Evolutionary conservation across 805 yeast species (phyloP), one percentile per base, ranked within the genome.

Genomic region (Candida insectorum): DNA sequence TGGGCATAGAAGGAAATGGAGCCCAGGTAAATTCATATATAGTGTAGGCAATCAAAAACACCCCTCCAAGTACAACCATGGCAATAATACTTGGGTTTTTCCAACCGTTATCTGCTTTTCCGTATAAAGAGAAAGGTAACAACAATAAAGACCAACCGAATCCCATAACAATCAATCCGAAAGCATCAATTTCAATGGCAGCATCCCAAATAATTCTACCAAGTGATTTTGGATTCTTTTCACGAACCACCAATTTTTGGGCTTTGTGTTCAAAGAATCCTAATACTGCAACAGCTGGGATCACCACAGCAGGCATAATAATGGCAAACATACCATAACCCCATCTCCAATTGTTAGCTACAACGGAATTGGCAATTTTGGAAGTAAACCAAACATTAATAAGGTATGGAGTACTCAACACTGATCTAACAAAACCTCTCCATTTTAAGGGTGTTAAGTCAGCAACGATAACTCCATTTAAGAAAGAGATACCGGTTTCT

Each of bases 301-400:
- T 21, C 12, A 58, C 40, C 11, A 59, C 61, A 16, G 56, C 61
- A 5, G 77, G 76, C 42, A 62, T 55, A 18, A 72, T 60, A 23
- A 71, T 58, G 17, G 69, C 62, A 54, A 71, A 72, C 56, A 70
- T 60, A 35, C 74, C 75, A 42, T 65, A 70, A 21, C 76, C 79
- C 71, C 73, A 66, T 51, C 77, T 61, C 79, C 79, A 74, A 26
- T 65, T 61, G 16, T 40, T 43, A 25, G 42, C 40, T 10, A 56
- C 43, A 14, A 69, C 48, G 21, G 54, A 50, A 4, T 48, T 44
- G 8, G 49, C 64, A 36, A 65, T 62, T 5, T 47, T 52, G 36
- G 71, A 72, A 13, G 69, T 47, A 34, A 62, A 48, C 73, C 71
- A 69, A 13, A 61, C 54, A 27, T 58, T 69, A 37, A 60, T 53